phyloP scores from a whole-genome alignment of 495 filamentous ascomycete genomes.

The Hapsidospora chrysogenum region DNA sequence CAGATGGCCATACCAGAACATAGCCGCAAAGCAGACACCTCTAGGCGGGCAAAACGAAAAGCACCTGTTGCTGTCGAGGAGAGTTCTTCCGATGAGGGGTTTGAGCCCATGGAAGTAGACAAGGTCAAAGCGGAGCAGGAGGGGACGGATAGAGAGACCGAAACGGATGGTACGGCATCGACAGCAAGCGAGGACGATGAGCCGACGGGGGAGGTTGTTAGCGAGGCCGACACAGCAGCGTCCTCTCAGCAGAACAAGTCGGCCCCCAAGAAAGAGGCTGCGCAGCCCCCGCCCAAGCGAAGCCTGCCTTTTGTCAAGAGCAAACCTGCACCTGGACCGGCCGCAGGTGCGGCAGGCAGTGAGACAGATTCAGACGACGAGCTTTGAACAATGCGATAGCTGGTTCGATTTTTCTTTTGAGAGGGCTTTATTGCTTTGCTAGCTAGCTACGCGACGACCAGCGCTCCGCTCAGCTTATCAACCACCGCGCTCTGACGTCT shows the following conservation, averaged over 20 bases:
- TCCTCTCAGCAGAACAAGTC: too few relatives aligned
- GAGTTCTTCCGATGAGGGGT: slow-evolving; percentile 30
- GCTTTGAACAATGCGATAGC: slow-evolving; percentile 12
- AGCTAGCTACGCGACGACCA: too few relatives aligned
- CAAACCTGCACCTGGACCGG: slow-evolving; percentile 7
- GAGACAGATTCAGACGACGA: slow-evolving; percentile 29
- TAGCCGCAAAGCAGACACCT: slow-evolving; percentile 12
- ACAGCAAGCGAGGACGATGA: slow-evolving; percentile 10
- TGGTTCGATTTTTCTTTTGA: too few relatives aligned
- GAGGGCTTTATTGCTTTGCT: too few relatives aligned
- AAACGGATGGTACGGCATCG: slow-evolving; percentile 22
- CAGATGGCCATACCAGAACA: too few relatives aligned
- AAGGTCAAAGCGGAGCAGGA: slow-evolving; percentile 18
- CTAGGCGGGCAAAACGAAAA: slow-evolving; percentile 34
- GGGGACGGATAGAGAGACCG: slow-evolving; percentile 22
- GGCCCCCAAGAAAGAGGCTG: slow-evolving; percentile 5
- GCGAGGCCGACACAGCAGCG: too few relatives aligned
- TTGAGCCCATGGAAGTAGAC: slow-evolving; percentile 46
- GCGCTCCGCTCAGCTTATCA: background rate
- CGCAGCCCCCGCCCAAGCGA: slow-evolving; percentile 8
- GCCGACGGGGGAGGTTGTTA: background rate
- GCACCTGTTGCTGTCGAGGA: slow-evolving; percentile 19
- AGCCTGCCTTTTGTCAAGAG: slow-evolving; percentile 16
- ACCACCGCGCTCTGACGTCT: background rate
- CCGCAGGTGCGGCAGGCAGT: slow-evolving; percentile 13